Conservation (phyloP, 495 filamentous ascomycete species). For the Penicillium robsamsonii region DNA sequence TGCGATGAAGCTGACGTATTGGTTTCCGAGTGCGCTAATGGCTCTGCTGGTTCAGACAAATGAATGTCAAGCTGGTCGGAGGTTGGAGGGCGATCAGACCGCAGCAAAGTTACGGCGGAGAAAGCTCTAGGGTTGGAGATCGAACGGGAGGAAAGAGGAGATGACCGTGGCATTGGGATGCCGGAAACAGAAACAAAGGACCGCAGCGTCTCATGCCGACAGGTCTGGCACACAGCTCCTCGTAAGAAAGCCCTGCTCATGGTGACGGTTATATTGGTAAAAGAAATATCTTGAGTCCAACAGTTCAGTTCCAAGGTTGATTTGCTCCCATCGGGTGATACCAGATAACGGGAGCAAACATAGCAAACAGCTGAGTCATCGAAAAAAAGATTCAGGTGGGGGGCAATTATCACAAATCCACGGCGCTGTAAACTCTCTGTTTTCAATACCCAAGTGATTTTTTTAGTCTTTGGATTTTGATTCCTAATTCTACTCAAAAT, state of each 20-base stretch:
- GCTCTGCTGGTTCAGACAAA: conserved; percentile 16
- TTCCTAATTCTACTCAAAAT: conserved; percentile 35
- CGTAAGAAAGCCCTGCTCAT: conserved; percentile 36
- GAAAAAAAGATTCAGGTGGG: conserved; percentile 25
- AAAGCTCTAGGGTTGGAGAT: conserved; percentile 27
- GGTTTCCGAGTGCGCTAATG: conserved; percentile 2
- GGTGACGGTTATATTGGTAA: conserved; percentile 12
- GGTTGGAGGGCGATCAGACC: conserved; percentile 24
- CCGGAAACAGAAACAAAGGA: conserved; percentile 27
- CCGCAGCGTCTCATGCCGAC: conserved; percentile 29
- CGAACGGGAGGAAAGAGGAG: conserved; percentile 16
- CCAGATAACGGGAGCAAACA: conserved; percentile 26
- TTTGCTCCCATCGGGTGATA: neutral
- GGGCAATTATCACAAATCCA: conserved; percentile 31
- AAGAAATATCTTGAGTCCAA: neutral
- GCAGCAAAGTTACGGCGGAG: conserved; percentile 22
- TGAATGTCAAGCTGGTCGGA: conserved; percentile 16
- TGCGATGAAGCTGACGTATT: conserved; percentile 12
- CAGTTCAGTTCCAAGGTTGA: neutral
- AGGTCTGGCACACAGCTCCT: conserved; percentile 28
- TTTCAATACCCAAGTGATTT: conserved; percentile 1
- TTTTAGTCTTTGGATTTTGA: conserved; percentile 10
- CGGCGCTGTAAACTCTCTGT: conserved; percentile 7
- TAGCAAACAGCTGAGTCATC: conserved; percentile 32
- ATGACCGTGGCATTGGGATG: conserved; percentile 21